Percentiles rank a stretch among this genome's conserved stretches.
Evolutionary conservation across 345 rosid species (phyloP).

Genomic region (Toxicodendron radicans): DNA sequence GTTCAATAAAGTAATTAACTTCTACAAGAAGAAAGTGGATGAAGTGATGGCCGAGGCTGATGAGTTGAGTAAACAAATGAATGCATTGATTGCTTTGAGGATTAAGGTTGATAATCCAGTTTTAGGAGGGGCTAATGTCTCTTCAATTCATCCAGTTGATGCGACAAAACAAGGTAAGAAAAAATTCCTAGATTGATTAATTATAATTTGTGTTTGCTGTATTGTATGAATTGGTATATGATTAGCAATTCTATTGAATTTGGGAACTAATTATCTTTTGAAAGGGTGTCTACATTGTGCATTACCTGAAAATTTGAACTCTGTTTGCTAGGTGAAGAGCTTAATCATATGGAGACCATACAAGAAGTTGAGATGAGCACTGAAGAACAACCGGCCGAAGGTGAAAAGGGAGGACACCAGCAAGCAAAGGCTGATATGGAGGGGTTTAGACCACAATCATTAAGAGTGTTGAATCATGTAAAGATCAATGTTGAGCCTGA

Average conservation of each 20-base stretch:
- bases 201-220: too few species aligned
- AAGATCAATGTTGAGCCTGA: slow-evolving; percentile 45
- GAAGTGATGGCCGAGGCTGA: slow-evolving; percentile 62
- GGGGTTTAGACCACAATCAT: slow-evolving; percentile 33
- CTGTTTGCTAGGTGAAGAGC: slow-evolving; percentile 18
- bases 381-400: slow-evolving; percentile 14
- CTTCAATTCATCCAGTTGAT: slow-evolving; percentile 33
- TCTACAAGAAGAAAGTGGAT: slow-evolving; percentile 52
- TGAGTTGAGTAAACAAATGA: slow-evolving; percentile 68
- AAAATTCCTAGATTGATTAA: not conserved
- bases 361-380: slow-evolving; percentile 38
- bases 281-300: too few species aligned
- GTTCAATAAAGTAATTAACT: slow-evolving; percentile 60
- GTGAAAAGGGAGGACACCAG: not conserved
- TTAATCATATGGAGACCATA: slow-evolving; percentile 26
- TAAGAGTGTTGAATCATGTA: slow-evolving; percentile 45
- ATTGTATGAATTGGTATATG: too few species aligned
- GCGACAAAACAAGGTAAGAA: slow-evolving; percentile 25
- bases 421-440: not conserved
- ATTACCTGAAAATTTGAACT: not conserved
- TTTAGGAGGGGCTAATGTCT: slow-evolving; percentile 20
- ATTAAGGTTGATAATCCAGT: slow-evolving; percentile 59
- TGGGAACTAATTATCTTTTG: too few species aligned
- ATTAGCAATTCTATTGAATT: too few species aligned
- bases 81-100: slow-evolving; percentile 74